These are phyloP conservation scores for Phaeotremella skinneri DNA, from an alignment of 768 basidiomycete genomes.

Conservation along the genomic window DNA sequence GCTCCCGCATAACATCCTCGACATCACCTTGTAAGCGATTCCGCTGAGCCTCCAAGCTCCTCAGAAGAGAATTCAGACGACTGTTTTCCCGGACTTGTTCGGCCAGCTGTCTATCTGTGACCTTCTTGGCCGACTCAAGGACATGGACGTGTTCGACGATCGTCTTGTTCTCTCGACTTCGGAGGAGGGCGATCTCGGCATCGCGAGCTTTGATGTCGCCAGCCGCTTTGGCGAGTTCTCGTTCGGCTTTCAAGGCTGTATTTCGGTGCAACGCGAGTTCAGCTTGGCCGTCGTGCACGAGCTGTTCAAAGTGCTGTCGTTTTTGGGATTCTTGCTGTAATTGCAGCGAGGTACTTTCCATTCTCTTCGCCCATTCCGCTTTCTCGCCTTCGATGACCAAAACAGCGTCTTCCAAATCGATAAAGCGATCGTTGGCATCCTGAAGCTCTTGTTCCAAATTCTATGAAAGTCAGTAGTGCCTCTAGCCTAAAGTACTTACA, in stretches of 20 bases:
- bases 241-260: conserved; percentile 69
- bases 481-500: conserved; percentile 55
- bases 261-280: conserved; percentile 66
- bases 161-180: conserved; percentile 83
- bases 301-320: conserved; percentile 74
- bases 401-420: conserved; percentile 82
- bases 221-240: conserved; percentile 76
- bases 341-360: conserved; percentile 68
- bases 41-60: conserved; percentile 82
- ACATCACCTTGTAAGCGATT: conserved; percentile 69
- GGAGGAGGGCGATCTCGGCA: conserved; percentile 80
- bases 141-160: conserved; percentile 98
- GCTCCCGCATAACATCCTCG: conserved; percentile 75
- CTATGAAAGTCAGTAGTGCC: conserved; percentile 53
- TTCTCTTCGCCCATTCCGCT: conserved; percentile 67
- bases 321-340: conserved; percentile 71
- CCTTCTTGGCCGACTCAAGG: conserved; percentile 88
- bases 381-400: conserved; percentile 81
- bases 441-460: conserved; percentile 73
- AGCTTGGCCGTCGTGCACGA: conserved; percentile 55
- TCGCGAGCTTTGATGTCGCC: conserved; percentile 76
- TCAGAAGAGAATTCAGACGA: conserved; percentile 70
- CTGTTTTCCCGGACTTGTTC: conserved; percentile 76
- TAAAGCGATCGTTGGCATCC: conserved; percentile 69
- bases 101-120: conserved; percentile 84